Evolutionary conservation across 805 yeast species (phyloP).

Genomic region (Candida broadrunensis): DNA sequence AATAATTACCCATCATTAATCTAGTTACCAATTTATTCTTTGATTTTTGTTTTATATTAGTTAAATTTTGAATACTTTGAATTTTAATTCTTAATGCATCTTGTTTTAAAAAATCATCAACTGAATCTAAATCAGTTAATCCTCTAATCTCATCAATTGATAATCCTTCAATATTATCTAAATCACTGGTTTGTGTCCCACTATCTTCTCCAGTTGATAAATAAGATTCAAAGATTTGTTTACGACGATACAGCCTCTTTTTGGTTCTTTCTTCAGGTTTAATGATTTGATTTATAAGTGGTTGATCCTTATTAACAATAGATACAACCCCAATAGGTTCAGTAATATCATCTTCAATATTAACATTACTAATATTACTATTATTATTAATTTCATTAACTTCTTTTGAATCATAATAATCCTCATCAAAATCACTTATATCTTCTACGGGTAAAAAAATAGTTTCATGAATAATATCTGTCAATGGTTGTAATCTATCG

Average conservation of each 20-base stretch:
- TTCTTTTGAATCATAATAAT: constrained; percentile 17
- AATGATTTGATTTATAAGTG: constrained; percentile 50
- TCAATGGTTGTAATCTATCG: constrained; percentile 47
- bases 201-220: constrained; percentile 12
- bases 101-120: constrained; percentile 37
- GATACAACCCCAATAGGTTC: constrained; percentile 57
- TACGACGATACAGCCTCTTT: constrained; percentile 17
- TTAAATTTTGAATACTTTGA: constrained; percentile 41
- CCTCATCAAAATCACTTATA: constrained; percentile 21
- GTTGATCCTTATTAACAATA: constrained; percentile 46
- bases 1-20: constrained; percentile 67
- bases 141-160: constrained; percentile 30
- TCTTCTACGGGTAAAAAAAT: constrained; percentile 53
- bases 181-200: constrained; percentile 17
- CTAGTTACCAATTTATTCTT: constrained; percentile 55
- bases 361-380: constrained; percentile 5
- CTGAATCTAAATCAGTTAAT: constrained; percentile 32
- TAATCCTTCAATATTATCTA: constrained; percentile 34
- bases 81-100: constrained; percentile 46
- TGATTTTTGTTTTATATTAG: constrained; percentile 36
- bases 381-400: not conserved
- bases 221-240: constrained; percentile 3
- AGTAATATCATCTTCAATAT: constrained; percentile 16
- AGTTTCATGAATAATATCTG: constrained; percentile 44
- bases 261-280: constrained; percentile 34